Conservation (phyloP, 2,329 filamentous ascomycete genomes). For the Venturia asperata region DNA sequence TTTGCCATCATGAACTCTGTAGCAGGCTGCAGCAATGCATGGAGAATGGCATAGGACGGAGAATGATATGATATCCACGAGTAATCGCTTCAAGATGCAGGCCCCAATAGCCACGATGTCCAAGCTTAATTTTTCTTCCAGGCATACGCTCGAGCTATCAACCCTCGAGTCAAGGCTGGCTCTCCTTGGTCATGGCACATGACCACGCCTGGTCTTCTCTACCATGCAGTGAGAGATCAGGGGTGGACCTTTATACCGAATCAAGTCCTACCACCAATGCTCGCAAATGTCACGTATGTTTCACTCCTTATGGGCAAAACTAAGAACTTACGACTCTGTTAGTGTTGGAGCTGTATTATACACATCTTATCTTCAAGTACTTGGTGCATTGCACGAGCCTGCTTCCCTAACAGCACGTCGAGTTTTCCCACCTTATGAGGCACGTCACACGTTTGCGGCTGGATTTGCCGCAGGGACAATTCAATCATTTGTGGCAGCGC, state of each 20-base stretch:
- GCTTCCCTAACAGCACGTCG: conserved; percentile 54
- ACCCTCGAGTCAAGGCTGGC: conserved; percentile 44
- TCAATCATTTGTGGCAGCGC: conserved; percentile 66
- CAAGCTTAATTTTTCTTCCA: conserved; percentile 25
- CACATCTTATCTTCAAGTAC: conserved; percentile 65
- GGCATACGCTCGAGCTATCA: conserved; percentile 58
- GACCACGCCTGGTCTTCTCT: conserved; percentile 63
- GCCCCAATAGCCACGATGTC: not conserved
- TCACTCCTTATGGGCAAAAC: conserved; percentile 10
- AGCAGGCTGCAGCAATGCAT: not conserved
- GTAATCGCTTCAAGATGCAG: not conserved
- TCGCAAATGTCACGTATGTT: conserved; percentile 60
- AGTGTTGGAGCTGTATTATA: conserved; percentile 67
- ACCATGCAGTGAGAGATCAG: conserved; percentile 59
- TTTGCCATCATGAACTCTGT: not conserved
- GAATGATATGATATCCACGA: not conserved
- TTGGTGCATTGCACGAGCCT: conserved; percentile 59
- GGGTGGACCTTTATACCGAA: conserved; percentile 69
- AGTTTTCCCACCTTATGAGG: conserved; percentile 62
- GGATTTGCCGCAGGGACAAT: conserved; percentile 62
- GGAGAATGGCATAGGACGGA: not conserved
- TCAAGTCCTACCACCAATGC: conserved; percentile 66
- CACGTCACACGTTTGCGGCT: conserved; percentile 58
- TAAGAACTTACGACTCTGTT: conserved; percentile 17
- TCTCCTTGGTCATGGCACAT: conserved; percentile 54